phyloP scores from a whole-genome alignment of 139 green algal species.

The Closterium sp. region DNA sequence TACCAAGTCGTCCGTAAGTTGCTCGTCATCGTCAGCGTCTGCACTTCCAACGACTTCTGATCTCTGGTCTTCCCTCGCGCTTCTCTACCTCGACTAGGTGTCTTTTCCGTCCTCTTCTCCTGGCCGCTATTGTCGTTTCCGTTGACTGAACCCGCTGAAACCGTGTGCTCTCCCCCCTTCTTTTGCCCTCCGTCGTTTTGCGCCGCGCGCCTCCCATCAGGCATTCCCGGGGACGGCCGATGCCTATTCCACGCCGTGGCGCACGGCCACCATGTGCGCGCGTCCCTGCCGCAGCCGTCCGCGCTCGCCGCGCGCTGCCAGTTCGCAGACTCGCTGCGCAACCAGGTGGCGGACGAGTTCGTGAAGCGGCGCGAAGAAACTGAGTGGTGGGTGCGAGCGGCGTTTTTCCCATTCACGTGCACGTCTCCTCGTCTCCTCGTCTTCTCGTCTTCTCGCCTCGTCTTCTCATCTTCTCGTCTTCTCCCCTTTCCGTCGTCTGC shows the following conservation, averaged over 20 bases:
- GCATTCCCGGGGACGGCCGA: conserved; percentile 36
- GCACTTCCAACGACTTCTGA: background rate
- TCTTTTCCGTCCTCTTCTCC: background rate
- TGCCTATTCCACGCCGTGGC: conserved; percentile 43
- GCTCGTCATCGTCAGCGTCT: too few relatives aligned
- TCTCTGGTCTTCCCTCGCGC: too few relatives aligned
- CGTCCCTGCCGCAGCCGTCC: background rate
- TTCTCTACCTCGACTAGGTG: background rate
- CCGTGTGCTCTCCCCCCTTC: background rate
- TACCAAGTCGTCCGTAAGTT: background rate
- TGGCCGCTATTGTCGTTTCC: background rate
- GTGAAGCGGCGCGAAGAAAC: conserved; percentile 36
- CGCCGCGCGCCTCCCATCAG: background rate
- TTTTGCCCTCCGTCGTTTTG: background rate
- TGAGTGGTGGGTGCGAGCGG: conserved; percentile 33
- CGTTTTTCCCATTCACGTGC: too few relatives aligned
- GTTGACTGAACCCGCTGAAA: too few relatives aligned
- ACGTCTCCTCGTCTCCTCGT: too few relatives aligned
- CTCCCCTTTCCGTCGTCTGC: too few relatives aligned
- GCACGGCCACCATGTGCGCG: conserved; percentile 30
- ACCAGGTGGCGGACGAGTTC: conserved; percentile 46
- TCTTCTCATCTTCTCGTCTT: too few relatives aligned
- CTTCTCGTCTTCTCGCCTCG: too few relatives aligned
- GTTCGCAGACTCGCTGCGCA: conserved; percentile 36
- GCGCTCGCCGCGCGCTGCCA: background rate